Conservation (phyloP, 1,139 yeast genomes). For the Blastobotrys capitulatus region DNA sequence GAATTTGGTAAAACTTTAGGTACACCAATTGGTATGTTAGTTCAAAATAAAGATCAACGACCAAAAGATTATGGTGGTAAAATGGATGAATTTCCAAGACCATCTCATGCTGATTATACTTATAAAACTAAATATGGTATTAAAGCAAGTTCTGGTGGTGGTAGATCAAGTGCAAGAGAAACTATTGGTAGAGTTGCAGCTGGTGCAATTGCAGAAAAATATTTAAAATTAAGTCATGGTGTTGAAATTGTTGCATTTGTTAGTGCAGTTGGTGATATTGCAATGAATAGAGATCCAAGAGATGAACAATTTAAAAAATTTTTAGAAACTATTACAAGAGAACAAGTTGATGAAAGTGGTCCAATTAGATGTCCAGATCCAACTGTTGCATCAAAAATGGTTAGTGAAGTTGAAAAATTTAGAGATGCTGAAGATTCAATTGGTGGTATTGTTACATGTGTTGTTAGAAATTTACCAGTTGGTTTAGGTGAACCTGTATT, state of each 20-base stretch:
- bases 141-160: slow-evolving; percentile 95
- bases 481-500: slow-evolving; percentile 98
- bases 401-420: slow-evolving; percentile 76
- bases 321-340: slow-evolving; percentile 75
- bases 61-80: slow-evolving; percentile 90
- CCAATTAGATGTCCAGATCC: slow-evolving; percentile 93
- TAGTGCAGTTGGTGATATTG: slow-evolving; percentile 74
- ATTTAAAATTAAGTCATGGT: slow-evolving; percentile 64
- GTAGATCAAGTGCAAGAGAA: slow-evolving; percentile 95
- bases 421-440: slow-evolving; percentile 88
- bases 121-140: slow-evolving; percentile 85
- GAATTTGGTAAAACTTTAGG: slow-evolving; percentile 90
- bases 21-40: slow-evolving; percentile 92
- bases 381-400: slow-evolving; percentile 69
- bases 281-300: slow-evolving; percentile 69
- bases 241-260: slow-evolving; percentile 98
- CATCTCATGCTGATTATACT: slow-evolving; percentile 96
- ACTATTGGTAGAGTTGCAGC: slow-evolving; percentile 99
- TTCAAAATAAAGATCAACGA: slow-evolving; percentile 89
- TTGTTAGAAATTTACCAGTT: slow-evolving; percentile 83
- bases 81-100: slow-evolving; percentile 93
- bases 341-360: slow-evolving; percentile 77
- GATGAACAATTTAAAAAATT: slow-evolving; percentile 59
- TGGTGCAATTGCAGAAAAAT: slow-evolving; percentile 96
- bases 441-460: slow-evolving; percentile 98